phyloP scores from a whole-genome alignment of 2,329 filamentous ascomycete species.

The Trichophyton rubrum region DNA sequence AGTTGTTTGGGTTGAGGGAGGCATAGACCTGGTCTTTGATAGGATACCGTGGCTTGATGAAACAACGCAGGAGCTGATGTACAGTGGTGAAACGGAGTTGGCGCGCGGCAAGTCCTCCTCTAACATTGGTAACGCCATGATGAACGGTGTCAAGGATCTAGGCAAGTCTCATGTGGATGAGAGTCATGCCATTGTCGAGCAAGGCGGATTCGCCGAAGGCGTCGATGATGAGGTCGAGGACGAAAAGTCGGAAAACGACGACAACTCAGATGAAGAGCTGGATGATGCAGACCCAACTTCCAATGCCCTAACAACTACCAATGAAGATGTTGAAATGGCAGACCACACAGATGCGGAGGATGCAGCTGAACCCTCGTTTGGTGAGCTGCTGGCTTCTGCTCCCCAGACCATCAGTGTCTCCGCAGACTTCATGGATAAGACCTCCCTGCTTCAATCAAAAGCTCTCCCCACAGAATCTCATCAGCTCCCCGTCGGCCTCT shows the following conservation, averaged over 20 bases:
- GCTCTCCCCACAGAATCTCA: slow-evolving; percentile 39
- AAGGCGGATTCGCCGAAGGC: slow-evolving; percentile 36
- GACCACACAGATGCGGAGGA: slow-evolving; percentile 31
- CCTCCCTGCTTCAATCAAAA: slow-evolving; percentile 26
- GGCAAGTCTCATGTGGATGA: slow-evolving; percentile 46
- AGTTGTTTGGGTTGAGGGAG: slow-evolving; percentile 38
- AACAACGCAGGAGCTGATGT: slow-evolving; percentile 32
- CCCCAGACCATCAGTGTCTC: slow-evolving; percentile 64
- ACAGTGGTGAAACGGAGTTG: slow-evolving; percentile 36
- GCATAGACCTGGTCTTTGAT: slow-evolving; percentile 39
- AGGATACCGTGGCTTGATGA: slow-evolving; percentile 36
- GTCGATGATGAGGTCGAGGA: slow-evolving; percentile 22
- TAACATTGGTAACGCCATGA: slow-evolving; percentile 35
- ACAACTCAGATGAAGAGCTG: slow-evolving; percentile 13
- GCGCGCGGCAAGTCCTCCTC: slow-evolving; percentile 32
- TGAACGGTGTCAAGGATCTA: slow-evolving; percentile 41
- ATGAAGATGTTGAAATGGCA: slow-evolving; percentile 23
- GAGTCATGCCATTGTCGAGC: slow-evolving; percentile 41
- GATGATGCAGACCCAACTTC: slow-evolving; percentile 9
- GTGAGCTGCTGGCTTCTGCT: slow-evolving; percentile 62
- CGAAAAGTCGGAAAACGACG: slow-evolving; percentile 20
- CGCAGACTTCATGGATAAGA: slow-evolving; percentile 36
- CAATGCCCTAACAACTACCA: slow-evolving; percentile 5
- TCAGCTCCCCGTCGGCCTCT: slow-evolving; percentile 57
- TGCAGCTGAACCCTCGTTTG: slow-evolving; percentile 59